Base-by-base conservation (phyloP, 2,329 filamentous ascomycete genomes). In the Lecanicillium sp. region DNA sequence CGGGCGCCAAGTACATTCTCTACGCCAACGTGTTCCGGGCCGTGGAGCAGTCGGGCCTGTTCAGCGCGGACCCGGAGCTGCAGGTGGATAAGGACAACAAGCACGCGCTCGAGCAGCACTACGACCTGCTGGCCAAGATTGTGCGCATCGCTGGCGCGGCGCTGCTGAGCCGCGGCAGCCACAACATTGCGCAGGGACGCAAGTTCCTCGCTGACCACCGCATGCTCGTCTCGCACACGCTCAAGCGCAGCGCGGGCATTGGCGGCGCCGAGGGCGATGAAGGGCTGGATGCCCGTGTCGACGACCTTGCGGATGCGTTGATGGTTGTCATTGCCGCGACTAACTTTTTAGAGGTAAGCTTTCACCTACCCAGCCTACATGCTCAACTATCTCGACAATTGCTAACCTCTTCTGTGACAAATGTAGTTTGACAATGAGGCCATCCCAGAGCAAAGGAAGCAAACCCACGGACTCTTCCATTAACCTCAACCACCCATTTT, bases 51-150 rank as follows among this genome's bases (percentile, higher is more conserved):
- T 94, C 88, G 1, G 78, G 80, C n/a, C 72, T 97, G 17, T 98
- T 97, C 58, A 71, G 80, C 8, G 84, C 85, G 11, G 92, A 98
- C 57, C 92, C 92, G 1, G 92, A 98, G 59, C 79, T 98, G 39
- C 88, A 94, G 44, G 79, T 89, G 62, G 78, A 86, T 49, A 74
- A 81, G 40, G 72, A 80, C 39, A 81, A 87, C 49, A 68, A 77
- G 4, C 70, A 74, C 42, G 83, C 87, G 4, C 71, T 95, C 15
- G 77, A 80, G 46, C 82, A 81, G 53, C 94, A 94, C 63, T 97
- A 94, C 61, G 74, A 80, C 34, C 72, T 98, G 6, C 77, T 98
- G 13, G 77, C 87, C 28, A 79, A 84, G 40, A 74, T 95, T 8
- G 72, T 92, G 28, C 80, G 88, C 37, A 81, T 98, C 43, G 74